These are phyloP conservation scores for Silene latifolia DNA, from an alignment of 148 eudicot genomes.

Conservation along the genomic window DNA sequence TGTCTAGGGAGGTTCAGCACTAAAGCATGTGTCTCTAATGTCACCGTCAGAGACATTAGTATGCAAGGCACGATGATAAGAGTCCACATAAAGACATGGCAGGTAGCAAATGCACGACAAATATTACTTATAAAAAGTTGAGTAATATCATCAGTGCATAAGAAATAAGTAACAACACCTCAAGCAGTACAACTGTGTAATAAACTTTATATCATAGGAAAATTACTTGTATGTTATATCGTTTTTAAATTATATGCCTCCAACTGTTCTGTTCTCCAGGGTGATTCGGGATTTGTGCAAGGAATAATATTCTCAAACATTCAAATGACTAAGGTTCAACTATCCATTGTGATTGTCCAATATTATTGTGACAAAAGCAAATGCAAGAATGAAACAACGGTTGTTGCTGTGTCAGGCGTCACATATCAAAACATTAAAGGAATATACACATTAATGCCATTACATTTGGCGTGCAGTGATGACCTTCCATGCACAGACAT, in stretches of 20 bases:
- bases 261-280: constrained; percentile 41
- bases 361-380: constrained; percentile 76
- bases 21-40: constrained; percentile 86
- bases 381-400: constrained; percentile 76
- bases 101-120: constrained; percentile 48
- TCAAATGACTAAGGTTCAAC: constrained; percentile 70
- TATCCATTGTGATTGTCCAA: constrained; percentile 87
- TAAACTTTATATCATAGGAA: neutral
- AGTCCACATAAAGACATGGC: constrained; percentile 96
- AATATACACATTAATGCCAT: constrained; percentile 86
- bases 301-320: constrained; percentile 77
- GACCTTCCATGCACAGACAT: constrained; percentile 74
- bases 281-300: constrained; percentile 86
- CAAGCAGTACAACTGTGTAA: neutral
- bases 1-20: constrained; percentile 79
- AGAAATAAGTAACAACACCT: neutral
- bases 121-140: too few relatives aligned
- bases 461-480: constrained; percentile 93
- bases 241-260: constrained; percentile 7
- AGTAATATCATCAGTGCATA: neutral
- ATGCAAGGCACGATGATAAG: constrained; percentile 87
- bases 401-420: constrained; percentile 80
- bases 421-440: constrained; percentile 70
- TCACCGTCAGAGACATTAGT: constrained; percentile 63
- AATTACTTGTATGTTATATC: neutral